Evolutionary conservation across 768 basidiomycete genomes (phyloP).

Genomic region (Albatrellus ellisii): DNA sequence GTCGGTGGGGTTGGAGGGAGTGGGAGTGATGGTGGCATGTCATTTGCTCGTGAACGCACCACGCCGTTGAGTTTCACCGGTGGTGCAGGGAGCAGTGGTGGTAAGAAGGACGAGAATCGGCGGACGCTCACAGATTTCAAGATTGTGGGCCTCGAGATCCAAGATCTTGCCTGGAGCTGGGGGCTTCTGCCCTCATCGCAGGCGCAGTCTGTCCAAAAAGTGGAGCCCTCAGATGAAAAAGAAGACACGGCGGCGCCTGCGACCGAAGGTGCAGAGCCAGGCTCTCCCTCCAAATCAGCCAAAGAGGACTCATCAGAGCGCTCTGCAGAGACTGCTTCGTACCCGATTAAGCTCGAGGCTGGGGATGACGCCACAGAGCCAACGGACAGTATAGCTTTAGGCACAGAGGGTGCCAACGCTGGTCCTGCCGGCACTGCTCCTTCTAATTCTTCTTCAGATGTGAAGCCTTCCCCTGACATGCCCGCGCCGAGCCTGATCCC

Average conservation of each 20-base stretch:
- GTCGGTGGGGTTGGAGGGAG: slow-evolving; percentile 26
- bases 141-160: slow-evolving; percentile 82
- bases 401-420: neutral
- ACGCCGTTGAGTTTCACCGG: slow-evolving; percentile 12
- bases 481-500: slow-evolving; percentile 17
- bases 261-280: slow-evolving; percentile 13
- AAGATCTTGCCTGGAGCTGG: slow-evolving; percentile 81
- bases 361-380: neutral
- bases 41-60: no score
- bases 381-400: neutral
- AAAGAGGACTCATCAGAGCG: slow-evolving; percentile 7
- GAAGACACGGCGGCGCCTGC: slow-evolving; percentile 19
- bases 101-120: slow-evolving; percentile 81
- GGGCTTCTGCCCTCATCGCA: slow-evolving; percentile 36
- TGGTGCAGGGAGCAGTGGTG: slow-evolving; percentile 20
- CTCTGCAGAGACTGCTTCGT: neutral
- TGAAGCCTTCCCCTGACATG: slow-evolving; percentile 11
- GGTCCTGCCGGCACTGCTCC: neutral
- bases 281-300: neutral
- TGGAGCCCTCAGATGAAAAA: slow-evolving; percentile 20
- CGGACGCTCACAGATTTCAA: slow-evolving; percentile 97
- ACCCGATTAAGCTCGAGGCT: neutral
- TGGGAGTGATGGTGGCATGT: slow-evolving; percentile 28
- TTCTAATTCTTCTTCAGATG: neutral
- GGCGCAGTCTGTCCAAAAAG: slow-evolving; percentile 14